Percentiles rank a stretch among this genome's conserved stretches.
Evolutionary conservation across 2,329 filamentous ascomycete species (phyloP).

Genomic region (Sporothrix phasma): DNA sequence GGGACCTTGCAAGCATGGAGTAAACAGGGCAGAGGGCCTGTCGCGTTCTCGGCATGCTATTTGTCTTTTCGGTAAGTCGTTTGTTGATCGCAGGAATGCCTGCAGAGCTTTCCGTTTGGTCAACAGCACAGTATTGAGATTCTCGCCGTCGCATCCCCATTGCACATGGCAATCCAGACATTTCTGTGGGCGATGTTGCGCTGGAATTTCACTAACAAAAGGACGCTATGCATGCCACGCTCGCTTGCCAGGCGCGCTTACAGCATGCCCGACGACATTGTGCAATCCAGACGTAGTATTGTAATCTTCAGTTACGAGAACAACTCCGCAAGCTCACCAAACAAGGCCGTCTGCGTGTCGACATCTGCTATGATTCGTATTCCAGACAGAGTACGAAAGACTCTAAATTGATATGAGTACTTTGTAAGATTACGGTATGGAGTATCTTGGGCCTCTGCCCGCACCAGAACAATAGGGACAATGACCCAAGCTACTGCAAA

Average conservation of each 20-base stretch:
- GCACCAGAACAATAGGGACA: constrained; percentile 1
- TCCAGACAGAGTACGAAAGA: too few relatives aligned
- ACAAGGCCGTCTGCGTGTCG: too few relatives aligned
- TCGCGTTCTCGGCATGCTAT: background rate
- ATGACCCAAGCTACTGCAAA: background rate
- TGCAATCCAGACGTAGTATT: background rate
- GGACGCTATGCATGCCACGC: constrained; percentile 2
- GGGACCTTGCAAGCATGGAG: background rate
- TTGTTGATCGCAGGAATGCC: background rate
- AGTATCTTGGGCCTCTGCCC: too few relatives aligned
- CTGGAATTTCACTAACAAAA: background rate
- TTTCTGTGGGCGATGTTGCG: background rate
- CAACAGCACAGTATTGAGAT: background rate
- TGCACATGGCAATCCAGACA: background rate
- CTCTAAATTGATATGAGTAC: too few relatives aligned
- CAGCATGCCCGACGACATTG: background rate
- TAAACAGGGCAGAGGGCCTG: background rate
- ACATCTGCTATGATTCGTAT: too few relatives aligned
- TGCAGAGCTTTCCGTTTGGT: background rate
- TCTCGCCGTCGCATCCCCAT: background rate
- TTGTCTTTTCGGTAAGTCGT: background rate
- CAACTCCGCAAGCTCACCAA: too few relatives aligned
- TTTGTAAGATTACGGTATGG: too few relatives aligned
- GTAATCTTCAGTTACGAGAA: too few relatives aligned
- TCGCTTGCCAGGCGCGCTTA: background rate